Base-by-base conservation (phyloP, 2,329 filamentous ascomycete species). In the Colletotrichum horii region DNA sequence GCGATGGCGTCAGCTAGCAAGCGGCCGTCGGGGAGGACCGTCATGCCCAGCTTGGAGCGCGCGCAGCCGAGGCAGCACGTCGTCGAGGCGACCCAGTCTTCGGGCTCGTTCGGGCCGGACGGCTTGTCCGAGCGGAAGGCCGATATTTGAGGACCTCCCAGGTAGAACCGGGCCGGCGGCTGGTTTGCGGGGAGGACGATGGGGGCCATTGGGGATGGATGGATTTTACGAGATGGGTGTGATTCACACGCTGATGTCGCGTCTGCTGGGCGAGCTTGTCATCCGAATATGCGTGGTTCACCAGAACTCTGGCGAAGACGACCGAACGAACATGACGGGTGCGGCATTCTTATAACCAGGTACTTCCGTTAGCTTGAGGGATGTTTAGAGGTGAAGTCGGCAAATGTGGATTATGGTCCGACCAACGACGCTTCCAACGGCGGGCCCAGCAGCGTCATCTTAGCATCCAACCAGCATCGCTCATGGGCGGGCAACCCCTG, bases 321-420 rank as follows among this genome's bases (percentile, higher is more conserved):
- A 3, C 19, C 1, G 1, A n/a, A n/a, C 2, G 38, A 2, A 43
- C 16, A 1, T 1, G 9, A 43, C 3, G 9, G 0, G 16, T 1
- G 38, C 16, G 3, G 3, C 38, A 43, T 43, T n/a, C 19, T 43
- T 11, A 43, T 43, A n/a, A 43, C 3, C 4, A 43, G 19, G 1
- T n/a, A 43, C 19, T 43, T 43, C 4, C 5, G 19, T 6, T n/a
- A 43, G 38, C 38, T 4, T 43, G 8, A 43, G 3, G 8, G 38
- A 43, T 19, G 38, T 43, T 2, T 5, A 43, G 9, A 43, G 38
- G 38, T 43, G 38, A 43, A 43, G 19, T 43, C 19, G 38, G 38
- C 0, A n/a, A n/a, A 43, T 43, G 38, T 43, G 38, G 38, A 43
- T 43, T 43, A 11, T 43, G 38, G 38, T 43, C 3, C 38, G 38